Percentiles rank a stretch among this genome's conserved stretches.
These are phyloP conservation scores for Globisporangium viniferum DNA, from an alignment of 352 stramenopile species.

Conservation along the genomic window DNA sequence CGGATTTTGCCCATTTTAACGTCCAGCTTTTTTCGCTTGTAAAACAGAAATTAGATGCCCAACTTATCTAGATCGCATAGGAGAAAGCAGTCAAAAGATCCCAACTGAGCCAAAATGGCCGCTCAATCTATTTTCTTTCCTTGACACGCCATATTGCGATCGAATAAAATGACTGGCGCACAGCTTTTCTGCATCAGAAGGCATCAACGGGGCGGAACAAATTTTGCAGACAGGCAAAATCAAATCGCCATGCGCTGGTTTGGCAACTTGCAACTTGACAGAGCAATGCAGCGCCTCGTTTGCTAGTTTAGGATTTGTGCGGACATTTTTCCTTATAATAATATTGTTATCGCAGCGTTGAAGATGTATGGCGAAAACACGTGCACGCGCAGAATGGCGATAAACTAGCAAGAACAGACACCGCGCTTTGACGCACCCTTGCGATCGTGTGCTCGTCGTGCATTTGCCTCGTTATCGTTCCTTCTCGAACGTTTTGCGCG, in stretches of 20 bases:
- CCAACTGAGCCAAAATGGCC: not conserved
- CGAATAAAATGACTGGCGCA: not conserved
- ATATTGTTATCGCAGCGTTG: not conserved
- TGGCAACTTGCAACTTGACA: not conserved
- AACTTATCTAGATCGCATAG: not conserved
- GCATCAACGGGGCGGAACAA: not conserved
- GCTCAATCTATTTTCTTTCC: not conserved
- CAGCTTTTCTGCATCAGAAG: not conserved
- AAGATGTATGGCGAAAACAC: not conserved
- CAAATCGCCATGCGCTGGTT: not conserved
- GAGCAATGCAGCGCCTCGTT: not conserved
- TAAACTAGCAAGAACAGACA: not conserved
- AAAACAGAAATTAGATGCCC: not conserved
- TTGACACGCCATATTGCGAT: not conserved
- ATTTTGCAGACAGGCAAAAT: not conserved
- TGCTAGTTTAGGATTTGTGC: not conserved
- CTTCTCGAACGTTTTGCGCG: not conserved
- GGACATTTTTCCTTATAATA: no score
- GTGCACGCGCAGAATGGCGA: not conserved
- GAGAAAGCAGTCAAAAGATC: not conserved
- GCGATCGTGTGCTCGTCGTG: not conserved
- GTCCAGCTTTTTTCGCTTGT: not conserved
- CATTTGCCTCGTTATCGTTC: not conserved
- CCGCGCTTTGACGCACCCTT: not conserved
- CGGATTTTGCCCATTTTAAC: conserved; percentile 4